Conservation (phyloP, 371 early-diverging fungal species). For the Lichtheimia ramosa region DNA sequence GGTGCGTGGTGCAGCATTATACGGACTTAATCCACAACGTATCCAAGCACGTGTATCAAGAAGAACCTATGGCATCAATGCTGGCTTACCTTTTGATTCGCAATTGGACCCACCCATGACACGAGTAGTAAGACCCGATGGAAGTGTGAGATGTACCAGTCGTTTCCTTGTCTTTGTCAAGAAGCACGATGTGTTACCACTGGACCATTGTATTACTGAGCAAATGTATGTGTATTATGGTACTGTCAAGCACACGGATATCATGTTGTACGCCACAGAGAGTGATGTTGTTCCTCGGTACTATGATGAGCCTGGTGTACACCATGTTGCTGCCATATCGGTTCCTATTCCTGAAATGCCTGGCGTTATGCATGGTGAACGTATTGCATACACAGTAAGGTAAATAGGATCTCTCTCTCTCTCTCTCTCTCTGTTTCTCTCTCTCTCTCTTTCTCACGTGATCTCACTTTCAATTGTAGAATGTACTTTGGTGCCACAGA, state of each 20-base stretch:
- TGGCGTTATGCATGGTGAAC: slow-evolving; percentile 28
- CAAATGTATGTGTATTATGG: slow-evolving; percentile 54
- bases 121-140: slow-evolving; percentile 43
- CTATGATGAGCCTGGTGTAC: slow-evolving; percentile 34
- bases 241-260: slow-evolving; percentile 39
- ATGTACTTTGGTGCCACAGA: slow-evolving; percentile 54
- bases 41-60: slow-evolving; percentile 56
- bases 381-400: slow-evolving; percentile 43
- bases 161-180: slow-evolving; percentile 43
- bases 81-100: slow-evolving; percentile 56
- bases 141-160: slow-evolving; percentile 43
- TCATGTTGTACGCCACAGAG: slow-evolving; percentile 47
- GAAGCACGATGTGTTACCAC: slow-evolving; percentile 37
- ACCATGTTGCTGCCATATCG: slow-evolving; percentile 43
- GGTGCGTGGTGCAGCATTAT: slow-evolving; percentile 52
- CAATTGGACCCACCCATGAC: slow-evolving; percentile 26
- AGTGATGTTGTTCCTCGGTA: slow-evolving; percentile 36
- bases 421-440: no score
- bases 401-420: slow-evolving; percentile 7
- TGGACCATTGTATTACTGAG: slow-evolving; percentile 46
- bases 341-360: slow-evolving; percentile 44
- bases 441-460: no score
- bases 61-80: slow-evolving; percentile 63
- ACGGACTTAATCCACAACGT: slow-evolving; percentile 50
- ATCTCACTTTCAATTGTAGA: slow-evolving; percentile 14